A percentile compares a stretch with the other conserved stretches of the same genome.
Conservation (phyloP, 2,329 filamentous ascomycete genomes). For the Neopestalotiopsis clavispora region DNA sequence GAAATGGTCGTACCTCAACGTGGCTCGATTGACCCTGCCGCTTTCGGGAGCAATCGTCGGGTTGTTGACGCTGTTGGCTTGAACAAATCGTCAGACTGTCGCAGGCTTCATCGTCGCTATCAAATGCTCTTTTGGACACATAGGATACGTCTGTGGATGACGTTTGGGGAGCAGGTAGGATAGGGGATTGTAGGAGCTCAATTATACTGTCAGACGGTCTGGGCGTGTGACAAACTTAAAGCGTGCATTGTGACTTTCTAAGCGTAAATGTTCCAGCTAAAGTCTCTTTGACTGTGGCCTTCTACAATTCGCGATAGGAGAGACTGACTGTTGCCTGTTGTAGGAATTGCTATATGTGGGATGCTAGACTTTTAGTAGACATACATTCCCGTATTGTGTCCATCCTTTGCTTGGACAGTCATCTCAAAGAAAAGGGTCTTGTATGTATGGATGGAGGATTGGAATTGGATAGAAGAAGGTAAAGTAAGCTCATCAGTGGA, state of each 20-base stretch:
- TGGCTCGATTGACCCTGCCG: slow-evolving; percentile 29
- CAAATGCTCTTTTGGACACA: not conserved
- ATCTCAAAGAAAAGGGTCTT: not conserved
- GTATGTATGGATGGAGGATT: not conserved
- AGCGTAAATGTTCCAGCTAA: not conserved
- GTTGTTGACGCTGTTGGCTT: slow-evolving; percentile 32
- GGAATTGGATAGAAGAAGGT: not conserved
- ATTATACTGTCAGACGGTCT: slow-evolving; percentile 2
- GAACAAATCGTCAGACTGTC: slow-evolving; percentile 2
- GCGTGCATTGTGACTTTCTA: not conserved
- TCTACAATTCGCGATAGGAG: not conserved
- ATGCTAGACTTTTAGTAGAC: not conserved
- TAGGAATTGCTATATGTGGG: not conserved
- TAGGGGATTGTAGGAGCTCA: not conserved
- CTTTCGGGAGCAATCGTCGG: slow-evolving; percentile 35
- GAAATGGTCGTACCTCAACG: slow-evolving; percentile 34
- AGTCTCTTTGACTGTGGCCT: not conserved
- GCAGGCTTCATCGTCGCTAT: not conserved
- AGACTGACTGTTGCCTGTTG: not conserved
- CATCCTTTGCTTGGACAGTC: not conserved
- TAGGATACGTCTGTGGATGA: no score
- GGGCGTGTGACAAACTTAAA: not conserved
- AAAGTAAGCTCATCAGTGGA: not conserved
- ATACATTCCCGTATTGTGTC: not conserved
- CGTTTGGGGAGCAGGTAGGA: not conserved